Evolutionary conservation across 768 basidiomycete genomes (phyloP).

Genomic region (Agrocybe pediades): DNA sequence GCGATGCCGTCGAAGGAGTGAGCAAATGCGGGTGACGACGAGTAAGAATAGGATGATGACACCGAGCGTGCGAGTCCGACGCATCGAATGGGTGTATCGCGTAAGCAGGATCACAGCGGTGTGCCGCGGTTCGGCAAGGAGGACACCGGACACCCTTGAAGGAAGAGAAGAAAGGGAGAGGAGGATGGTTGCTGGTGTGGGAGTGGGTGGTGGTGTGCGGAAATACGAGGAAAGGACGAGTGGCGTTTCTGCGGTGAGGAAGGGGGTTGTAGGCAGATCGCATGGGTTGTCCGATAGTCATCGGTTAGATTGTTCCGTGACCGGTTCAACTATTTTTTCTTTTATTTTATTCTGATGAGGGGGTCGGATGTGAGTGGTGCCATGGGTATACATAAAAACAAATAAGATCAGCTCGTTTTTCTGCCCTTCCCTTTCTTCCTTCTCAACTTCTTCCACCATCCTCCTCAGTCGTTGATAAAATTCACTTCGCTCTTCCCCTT

Average conservation of each 20-base stretch:
- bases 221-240: not conserved
- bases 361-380: slow-evolving; percentile 1
- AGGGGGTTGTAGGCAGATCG: not conserved
- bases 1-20: too few species aligned
- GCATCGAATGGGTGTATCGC: not conserved
- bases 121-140: not conserved
- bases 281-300: slow-evolving; percentile 8
- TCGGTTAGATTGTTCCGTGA: slow-evolving; percentile 12
- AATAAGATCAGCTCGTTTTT: slow-evolving; percentile 11
- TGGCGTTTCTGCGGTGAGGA: not conserved
- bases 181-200: too few species aligned
- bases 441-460: not conserved
- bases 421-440: not conserved
- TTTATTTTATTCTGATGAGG: slow-evolving; percentile 6
- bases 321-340: slow-evolving; percentile 11
- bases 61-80: not conserved
- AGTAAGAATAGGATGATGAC: not conserved
- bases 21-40: not conserved
- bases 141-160: not conserved
- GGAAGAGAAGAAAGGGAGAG: too few species aligned
- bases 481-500: not conserved
- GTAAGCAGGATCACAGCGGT: not conserved
- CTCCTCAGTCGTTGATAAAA: not conserved
- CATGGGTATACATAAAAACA: slow-evolving; percentile 22
- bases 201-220: not conserved